Evolutionary conservation across 129 eudicot species (phyloP).

Genomic region (Daucus carota): DNA sequence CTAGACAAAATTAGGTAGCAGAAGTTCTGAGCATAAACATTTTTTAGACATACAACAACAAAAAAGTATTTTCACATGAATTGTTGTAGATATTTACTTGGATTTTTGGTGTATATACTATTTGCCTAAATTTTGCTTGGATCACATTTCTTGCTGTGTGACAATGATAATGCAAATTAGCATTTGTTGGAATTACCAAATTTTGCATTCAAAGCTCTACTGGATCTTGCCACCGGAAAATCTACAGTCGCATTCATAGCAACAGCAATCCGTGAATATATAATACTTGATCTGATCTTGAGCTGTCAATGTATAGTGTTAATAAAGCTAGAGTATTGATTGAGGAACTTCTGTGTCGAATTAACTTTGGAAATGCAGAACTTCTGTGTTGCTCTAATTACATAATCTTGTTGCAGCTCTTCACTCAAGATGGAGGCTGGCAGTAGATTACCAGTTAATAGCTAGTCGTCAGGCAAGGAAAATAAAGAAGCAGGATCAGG

Average conservation of each 20-base stretch:
- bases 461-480: neutral
- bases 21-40: neutral
- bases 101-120: neutral
- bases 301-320: neutral
- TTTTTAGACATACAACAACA: neutral
- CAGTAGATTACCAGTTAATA: neutral
- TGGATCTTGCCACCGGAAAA: neutral
- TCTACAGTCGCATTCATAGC: neutral
- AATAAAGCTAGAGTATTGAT: neutral
- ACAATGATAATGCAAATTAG: neutral
- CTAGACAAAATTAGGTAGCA: neutral
- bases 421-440: neutral
- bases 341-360: neutral
- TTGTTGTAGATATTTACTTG: neutral
- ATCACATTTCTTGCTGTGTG: neutral
- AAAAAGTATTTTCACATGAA: neutral
- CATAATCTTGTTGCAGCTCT: neutral
- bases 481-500: conserved; percentile 8
- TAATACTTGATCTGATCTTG: neutral
- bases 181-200: neutral
- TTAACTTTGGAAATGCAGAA: neutral
- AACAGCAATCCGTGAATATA: neutral
- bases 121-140: neutral
- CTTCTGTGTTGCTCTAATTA: conserved; percentile 9
- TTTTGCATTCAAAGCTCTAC: neutral